A percentile compares a stretch with the other conserved stretches of the same genome.
Evolutionary conservation across 2,329 filamentous ascomycete genomes (phyloP).

Genomic region (Endoconidiophora laricicola): DNA sequence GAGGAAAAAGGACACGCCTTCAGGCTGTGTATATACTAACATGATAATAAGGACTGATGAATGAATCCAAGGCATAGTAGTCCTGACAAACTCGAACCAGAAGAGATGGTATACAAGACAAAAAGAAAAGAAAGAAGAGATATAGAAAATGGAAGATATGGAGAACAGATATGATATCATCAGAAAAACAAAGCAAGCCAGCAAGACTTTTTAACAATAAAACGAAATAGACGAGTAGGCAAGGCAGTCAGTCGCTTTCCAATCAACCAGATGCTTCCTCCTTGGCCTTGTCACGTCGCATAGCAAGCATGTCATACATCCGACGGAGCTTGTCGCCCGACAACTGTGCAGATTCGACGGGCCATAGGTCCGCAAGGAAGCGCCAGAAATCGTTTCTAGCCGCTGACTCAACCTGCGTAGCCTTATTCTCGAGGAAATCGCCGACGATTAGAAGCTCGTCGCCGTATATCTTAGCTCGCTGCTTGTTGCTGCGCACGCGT

Average conservation of each 20-base stretch:
- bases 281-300: conserved; percentile 17
- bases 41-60: background rate
- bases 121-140: background rate
- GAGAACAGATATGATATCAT: background rate
- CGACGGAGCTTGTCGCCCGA: conserved; percentile 28
- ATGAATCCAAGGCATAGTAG: background rate
- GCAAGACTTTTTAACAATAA: conserved; percentile 1
- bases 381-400: conserved; percentile 35
- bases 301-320: conserved; percentile 27
- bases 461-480: conserved; percentile 44
- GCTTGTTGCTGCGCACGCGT: conserved; percentile 43
- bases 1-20: too few species aligned
- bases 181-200: background rate
- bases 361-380: conserved; percentile 29
- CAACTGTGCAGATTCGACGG: conserved; percentile 23
- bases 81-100: background rate
- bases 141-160: background rate
- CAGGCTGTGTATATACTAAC: background rate
- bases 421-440: conserved; percentile 36
- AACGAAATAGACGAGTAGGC: background rate
- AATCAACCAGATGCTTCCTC: background rate
- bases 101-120: background rate
- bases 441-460: conserved; percentile 44
- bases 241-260: background rate
- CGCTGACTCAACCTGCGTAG: conserved; percentile 20